Evolutionary conservation across 345 rosid genomes (phyloP).

Genomic region (Eutrema yunnanense): DNA sequence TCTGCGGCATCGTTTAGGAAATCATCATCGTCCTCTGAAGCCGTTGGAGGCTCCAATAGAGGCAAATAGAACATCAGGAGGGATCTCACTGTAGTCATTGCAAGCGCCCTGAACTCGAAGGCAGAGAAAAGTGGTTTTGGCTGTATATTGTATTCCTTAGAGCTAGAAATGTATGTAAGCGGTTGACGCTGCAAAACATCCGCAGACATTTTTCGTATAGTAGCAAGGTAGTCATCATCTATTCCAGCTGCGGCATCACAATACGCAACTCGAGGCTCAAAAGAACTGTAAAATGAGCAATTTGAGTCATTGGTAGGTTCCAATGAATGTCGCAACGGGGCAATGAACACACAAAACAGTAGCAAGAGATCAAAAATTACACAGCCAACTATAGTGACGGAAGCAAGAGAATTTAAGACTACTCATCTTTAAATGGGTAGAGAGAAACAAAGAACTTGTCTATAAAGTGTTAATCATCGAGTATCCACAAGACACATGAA

Average conservation of each 20-base stretch:
- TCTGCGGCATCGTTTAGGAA: constrained; percentile 50
- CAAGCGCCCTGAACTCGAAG: constrained; percentile 66
- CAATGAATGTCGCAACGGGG: background rate
- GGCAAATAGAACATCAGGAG: constrained; percentile 85
- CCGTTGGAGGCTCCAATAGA: constrained; percentile 67
- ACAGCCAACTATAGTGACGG: background rate
- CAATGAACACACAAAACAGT: background rate
- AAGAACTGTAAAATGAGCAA: constrained; percentile 35
- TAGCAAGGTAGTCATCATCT: constrained; percentile 49
- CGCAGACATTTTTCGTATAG: constrained; percentile 37
- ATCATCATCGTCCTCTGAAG: constrained; percentile 59
- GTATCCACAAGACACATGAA: background rate
- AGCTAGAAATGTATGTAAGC: constrained; percentile 34
- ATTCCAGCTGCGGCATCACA: constrained; percentile 79
- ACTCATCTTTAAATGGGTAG: too few species aligned
- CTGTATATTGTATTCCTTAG: constrained; percentile 66
- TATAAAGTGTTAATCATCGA: background rate
- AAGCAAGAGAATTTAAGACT: background rate
- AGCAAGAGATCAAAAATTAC: background rate
- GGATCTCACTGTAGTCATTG: constrained; percentile 81
- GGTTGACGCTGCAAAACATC: constrained; percentile 40
- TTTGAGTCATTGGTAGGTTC: constrained; percentile 1
- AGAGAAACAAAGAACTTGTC: background rate
- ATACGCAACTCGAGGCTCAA: constrained; percentile 60
- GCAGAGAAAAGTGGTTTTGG: constrained; percentile 83